Percentiles rank a stretch among this genome's conserved stretches.
Evolutionary conservation across 805 yeast species (phyloP).

Genomic region (Wickerhamomyces silvicola): DNA sequence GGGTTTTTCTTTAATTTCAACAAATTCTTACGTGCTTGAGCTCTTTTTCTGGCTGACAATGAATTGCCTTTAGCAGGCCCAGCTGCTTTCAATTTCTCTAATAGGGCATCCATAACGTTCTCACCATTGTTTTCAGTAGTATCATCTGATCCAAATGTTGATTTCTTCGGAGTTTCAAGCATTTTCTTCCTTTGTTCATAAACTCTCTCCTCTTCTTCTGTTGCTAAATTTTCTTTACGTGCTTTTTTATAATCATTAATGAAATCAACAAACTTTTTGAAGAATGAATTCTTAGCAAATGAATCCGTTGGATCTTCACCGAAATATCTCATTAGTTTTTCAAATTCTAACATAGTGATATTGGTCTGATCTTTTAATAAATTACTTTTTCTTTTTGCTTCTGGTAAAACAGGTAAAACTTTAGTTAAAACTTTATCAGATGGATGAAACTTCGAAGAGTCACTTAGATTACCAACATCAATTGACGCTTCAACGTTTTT

Average conservation of each 20-base stretch:
- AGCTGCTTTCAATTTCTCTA: constrained; percentile 82
- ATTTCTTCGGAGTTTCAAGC: constrained; percentile 31
- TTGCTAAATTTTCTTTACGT: constrained; percentile 55
- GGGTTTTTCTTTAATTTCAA: constrained; percentile 29
- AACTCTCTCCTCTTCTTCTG: constrained; percentile 62
- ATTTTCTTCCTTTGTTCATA: constrained; percentile 58
- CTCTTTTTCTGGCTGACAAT: constrained; percentile 73
- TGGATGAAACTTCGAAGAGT: constrained; percentile 58
- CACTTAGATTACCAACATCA: constrained; percentile 60
- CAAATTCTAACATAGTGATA: constrained; percentile 45
- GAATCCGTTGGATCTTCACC: constrained; percentile 60
- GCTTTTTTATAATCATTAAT: constrained; percentile 56
- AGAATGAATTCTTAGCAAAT: constrained; percentile 51
- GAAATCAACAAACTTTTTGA: constrained; percentile 56
- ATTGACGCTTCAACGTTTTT: constrained; percentile 47
- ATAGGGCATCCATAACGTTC: constrained; percentile 74
- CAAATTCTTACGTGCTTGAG: constrained; percentile 61
- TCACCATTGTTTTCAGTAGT: constrained; percentile 30
- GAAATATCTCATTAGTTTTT: constrained; percentile 57
- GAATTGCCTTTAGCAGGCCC: constrained; percentile 76
- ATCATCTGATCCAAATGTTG: constrained; percentile 21
- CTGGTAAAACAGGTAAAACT: constrained; percentile 45
- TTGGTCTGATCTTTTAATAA: constrained; percentile 44
- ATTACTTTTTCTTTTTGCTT: constrained; percentile 48
- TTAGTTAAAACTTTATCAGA: constrained; percentile 52